Base-by-base conservation (phyloP, 2,329 filamentous ascomycete species). In the Neobulgaria alba region DNA sequence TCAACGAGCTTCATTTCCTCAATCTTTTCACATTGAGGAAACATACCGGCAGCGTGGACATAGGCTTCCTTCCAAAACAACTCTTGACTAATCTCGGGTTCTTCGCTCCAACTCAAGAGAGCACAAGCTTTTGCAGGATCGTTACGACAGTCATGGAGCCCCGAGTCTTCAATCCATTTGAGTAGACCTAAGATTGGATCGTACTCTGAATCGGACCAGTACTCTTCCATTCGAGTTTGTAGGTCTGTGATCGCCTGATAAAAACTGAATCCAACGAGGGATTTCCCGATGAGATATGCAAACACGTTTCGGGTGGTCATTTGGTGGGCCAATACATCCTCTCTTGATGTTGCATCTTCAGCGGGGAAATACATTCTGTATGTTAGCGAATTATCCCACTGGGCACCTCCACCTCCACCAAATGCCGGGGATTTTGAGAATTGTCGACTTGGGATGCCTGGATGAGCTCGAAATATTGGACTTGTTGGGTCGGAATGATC, bases 281-380 rank as follows among this genome's bases (percentile, higher is more conserved):
- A 79, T 16, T 75, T 73, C 38, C 75, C 69, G 51, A 76, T 79
- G 2, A 84, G 59, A 23, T 84, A 61, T 0, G 79, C 80, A 50
- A 85, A 77, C 33, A 84, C 72, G 52, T 85, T 85, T 15, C 81
- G 72, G 1, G 79, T 80, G 0, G 80, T 79, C 34, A 84, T 68
- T 49, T 79, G 75, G 47, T 82, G 68, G 1, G 75, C 66, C 1
- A 71, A 65, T 39, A 69, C 70, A 31, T 69, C 72, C 14, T 59
- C 59, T 53, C 60, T 69, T 50, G 54, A 67, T 29, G 72, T 52
- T 29, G 71, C 67, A 2, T 66, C 49, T 0, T 77, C 77, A 0
- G 75, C 67, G 0, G 77, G 70, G 45, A 84, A 79, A 61, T 73
- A 77, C 57, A 84, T 72, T 53, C 80, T 71, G 43, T 78, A 78